Percentiles rank a stretch among this genome's conserved stretches.
phyloP scores from a whole-genome alignment of 1,284 basidiomycete genomes.

The Pseudozyma hubeiensis region DNA sequence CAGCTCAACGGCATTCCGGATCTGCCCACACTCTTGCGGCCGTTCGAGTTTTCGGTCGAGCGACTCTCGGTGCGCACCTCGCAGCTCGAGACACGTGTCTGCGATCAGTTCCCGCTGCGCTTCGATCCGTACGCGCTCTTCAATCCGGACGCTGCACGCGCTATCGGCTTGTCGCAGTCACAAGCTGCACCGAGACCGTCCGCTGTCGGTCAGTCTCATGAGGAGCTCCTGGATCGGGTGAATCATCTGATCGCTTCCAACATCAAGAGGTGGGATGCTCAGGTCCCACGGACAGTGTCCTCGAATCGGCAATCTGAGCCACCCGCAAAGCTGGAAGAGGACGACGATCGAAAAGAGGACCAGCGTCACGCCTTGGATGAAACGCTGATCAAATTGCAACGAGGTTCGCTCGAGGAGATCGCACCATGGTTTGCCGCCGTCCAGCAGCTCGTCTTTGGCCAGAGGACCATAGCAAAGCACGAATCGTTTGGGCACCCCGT shows the following conservation, averaged over 20 bases:
- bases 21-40: slow-evolving; percentile 57
- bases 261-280: slow-evolving; percentile 48
- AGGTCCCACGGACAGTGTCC: slow-evolving; percentile 6
- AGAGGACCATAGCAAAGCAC: slow-evolving; percentile 48
- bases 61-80: slow-evolving; percentile 61
- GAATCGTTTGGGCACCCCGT: slow-evolving; percentile 56
- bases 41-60: slow-evolving; percentile 56
- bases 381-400: slow-evolving; percentile 17
- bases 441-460: slow-evolving; percentile 42
- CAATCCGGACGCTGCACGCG: slow-evolving; percentile 19
- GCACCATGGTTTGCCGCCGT: slow-evolving; percentile 59
- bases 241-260: slow-evolving; percentile 52
- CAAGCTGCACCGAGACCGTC: slow-evolving; percentile 22
- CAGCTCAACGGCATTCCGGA: slow-evolving; percentile 52
- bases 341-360: not conserved
- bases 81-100: slow-evolving; percentile 57
- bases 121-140: slow-evolving; percentile 59
- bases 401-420: slow-evolving; percentile 32
- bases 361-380: slow-evolving; percentile 13
- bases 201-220: slow-evolving; percentile 15
- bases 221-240: slow-evolving; percentile 48
- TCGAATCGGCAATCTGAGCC: not conserved
- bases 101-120: slow-evolving; percentile 58
- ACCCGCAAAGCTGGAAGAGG: not conserved
- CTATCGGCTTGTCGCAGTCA: slow-evolving; percentile 9